These are phyloP conservation scores for Mortierella antarctica DNA, from an alignment of 192 early-diverging fungal species.

Conservation along the genomic window DNA sequence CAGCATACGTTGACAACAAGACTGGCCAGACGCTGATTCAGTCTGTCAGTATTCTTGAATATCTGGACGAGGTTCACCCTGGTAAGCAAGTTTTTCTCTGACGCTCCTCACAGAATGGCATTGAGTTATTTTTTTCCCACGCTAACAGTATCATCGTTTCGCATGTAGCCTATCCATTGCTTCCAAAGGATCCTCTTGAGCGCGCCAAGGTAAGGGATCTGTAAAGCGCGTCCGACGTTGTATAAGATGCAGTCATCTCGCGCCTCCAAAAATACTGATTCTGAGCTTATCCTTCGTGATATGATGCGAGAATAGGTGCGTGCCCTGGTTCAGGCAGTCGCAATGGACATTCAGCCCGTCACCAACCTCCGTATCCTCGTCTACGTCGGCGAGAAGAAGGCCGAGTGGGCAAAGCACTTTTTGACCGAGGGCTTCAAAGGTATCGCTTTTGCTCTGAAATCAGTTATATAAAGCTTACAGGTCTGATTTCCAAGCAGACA, in stretches of 20 bases:
- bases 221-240: not conserved
- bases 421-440: slow-evolving; percentile 70
- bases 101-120: not conserved
- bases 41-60: slow-evolving; percentile 88
- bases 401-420: slow-evolving; percentile 71
- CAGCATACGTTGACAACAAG: slow-evolving; percentile 69
- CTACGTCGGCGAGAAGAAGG: slow-evolving; percentile 64
- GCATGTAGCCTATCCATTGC: slow-evolving; percentile 66
- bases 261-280: not conserved
- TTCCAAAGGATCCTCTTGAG: slow-evolving; percentile 76
- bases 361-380: slow-evolving; percentile 84
- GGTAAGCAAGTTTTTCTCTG: slow-evolving; percentile 32
- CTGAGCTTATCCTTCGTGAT: not conserved
- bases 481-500: not conserved
- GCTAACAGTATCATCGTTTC: slow-evolving; percentile 15
- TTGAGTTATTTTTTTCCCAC: slow-evolving; percentile 14
- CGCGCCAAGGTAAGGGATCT: slow-evolving; percentile 65
- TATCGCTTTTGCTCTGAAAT: slow-evolving; percentile 22
- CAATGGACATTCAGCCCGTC: slow-evolving; percentile 88
- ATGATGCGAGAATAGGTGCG: slow-evolving; percentile 61
- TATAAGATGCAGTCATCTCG: too few relatives aligned
- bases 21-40: slow-evolving; percentile 67
- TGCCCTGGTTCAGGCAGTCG: slow-evolving; percentile 75
- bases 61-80: slow-evolving; percentile 84
- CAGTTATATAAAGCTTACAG: not conserved